Evolutionary conservation across 1,284 basidiomycete species (phyloP).

Genomic region (Tilletiaria anomala): DNA sequence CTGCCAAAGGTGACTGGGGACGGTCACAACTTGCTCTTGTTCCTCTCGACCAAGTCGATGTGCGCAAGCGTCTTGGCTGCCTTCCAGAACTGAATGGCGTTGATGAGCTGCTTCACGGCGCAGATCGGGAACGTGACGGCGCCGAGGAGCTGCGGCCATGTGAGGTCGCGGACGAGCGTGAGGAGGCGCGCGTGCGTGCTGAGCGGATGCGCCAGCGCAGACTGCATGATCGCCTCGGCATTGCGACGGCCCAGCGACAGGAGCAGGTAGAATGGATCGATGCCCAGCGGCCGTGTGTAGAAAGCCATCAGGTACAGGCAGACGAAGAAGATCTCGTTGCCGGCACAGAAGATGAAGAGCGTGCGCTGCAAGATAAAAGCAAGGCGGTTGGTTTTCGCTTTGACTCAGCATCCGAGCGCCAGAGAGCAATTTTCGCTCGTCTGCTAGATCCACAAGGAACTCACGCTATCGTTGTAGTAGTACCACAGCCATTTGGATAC

Average conservation of each 20-base stretch:
- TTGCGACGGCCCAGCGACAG: constrained; percentile 1
- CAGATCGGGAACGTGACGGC: constrained; percentile 57
- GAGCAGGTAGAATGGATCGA: constrained; percentile 11
- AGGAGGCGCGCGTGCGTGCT: constrained; percentile 5
- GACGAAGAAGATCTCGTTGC: constrained; percentile 94
- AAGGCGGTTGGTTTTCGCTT: no score
- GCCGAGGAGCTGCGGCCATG: constrained; percentile 71
- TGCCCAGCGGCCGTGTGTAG: constrained; percentile 43
- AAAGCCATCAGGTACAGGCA: constrained; percentile 87
- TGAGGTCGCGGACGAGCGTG: constrained; percentile 44
- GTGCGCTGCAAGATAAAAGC: no score
- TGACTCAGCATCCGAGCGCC: no score
- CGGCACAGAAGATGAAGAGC: constrained; percentile 86
- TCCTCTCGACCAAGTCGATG: constrained; percentile 24
- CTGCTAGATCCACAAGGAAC: no score
- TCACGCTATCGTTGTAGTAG: constrained; percentile 83
- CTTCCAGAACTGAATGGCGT: constrained; percentile 95
- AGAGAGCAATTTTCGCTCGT: not conserved
- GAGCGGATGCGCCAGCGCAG: constrained; percentile 5
- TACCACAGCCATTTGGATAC: constrained; percentile 79
- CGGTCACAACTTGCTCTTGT: not conserved
- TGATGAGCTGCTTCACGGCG: constrained; percentile 78
- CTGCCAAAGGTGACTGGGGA: no score
- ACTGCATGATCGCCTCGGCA: constrained; percentile 13
- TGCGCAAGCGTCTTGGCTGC: constrained; percentile 64